Percentiles rank a stretch among this genome's conserved stretches.
phyloP scores from a whole-genome alignment of 306 rosid species.

The Alnus rubra region DNA sequence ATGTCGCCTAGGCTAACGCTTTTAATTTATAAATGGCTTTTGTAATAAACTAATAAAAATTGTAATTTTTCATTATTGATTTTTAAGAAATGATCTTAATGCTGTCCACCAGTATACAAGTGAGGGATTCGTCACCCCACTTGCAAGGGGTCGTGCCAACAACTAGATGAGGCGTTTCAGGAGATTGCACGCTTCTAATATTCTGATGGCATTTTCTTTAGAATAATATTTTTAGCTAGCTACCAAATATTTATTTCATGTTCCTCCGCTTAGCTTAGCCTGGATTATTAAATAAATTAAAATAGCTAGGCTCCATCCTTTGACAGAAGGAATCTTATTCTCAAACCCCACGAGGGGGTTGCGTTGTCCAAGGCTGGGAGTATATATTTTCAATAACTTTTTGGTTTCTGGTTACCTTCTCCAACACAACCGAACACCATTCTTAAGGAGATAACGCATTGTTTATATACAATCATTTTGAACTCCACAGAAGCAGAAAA shows the following conservation, averaged over 20 bases:
- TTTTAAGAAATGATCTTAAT: background rate
- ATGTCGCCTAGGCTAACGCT: too few species aligned
- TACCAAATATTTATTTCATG: background rate
- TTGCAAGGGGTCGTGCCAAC: background rate
- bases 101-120: slow-evolving; percentile 22
- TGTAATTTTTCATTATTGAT: too few species aligned
- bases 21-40: too few species aligned
- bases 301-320: slow-evolving; percentile 22
- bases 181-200: slow-evolving; percentile 27
- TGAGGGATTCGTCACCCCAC: slow-evolving; percentile 29
- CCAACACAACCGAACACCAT: slow-evolving; percentile 40
- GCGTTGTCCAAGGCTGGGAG: slow-evolving; percentile 35
- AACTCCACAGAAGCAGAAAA: slow-evolving; percentile 16
- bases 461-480: slow-evolving; percentile 14
- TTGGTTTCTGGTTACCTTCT: slow-evolving; percentile 38
- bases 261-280: background rate
- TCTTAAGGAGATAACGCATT: slow-evolving; percentile 37
- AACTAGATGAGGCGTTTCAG: slow-evolving; percentile 17
- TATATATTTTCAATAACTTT: slow-evolving; percentile 24
- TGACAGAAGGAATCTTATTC: slow-evolving; percentile 50
- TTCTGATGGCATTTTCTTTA: slow-evolving; percentile 15
- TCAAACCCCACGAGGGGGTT: slow-evolving; percentile 34
- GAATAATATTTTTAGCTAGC: background rate
- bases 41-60: too few species aligned
- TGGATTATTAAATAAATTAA: background rate